Evolutionary conservation across 1,139 yeast genomes (phyloP).

Genomic region (Pichia sp.): DNA sequence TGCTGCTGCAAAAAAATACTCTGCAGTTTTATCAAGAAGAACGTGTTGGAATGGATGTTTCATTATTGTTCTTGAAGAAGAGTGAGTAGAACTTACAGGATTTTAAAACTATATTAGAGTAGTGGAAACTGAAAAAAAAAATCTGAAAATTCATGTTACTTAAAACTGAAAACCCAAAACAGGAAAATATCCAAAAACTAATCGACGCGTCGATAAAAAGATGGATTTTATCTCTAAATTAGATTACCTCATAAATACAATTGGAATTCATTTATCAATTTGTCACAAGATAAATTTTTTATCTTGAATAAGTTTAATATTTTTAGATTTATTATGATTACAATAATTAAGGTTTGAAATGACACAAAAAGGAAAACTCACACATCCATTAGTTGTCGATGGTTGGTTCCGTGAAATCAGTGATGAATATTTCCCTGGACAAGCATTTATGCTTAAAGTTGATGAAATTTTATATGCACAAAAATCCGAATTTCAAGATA

Average conservation of each 20-base stretch:
- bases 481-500: conserved; percentile 82
- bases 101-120: too few species aligned
- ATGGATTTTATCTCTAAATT: too few species aligned
- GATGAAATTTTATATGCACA: conserved; percentile 76
- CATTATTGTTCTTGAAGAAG: conserved; percentile 29
- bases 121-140: not conserved
- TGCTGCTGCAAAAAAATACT: conserved; percentile 47
- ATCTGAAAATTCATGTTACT: not conserved
- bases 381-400: conserved; percentile 36
- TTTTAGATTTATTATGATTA: not conserved
- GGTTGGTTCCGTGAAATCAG: conserved; percentile 93
- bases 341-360: not conserved
- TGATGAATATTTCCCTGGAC: conserved; percentile 88
- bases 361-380: conserved; percentile 6
- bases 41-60: conserved; percentile 67
- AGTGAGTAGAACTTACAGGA: too few species aligned
- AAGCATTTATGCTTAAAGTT: conserved; percentile 81
- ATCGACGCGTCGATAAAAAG: too few species aligned
- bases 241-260: too few species aligned
- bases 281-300: too few species aligned
- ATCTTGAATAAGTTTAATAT: too few species aligned
- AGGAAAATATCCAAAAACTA: not conserved
- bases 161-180: not conserved
- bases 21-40: conserved; percentile 37
- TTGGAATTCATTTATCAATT: too few species aligned